phyloP scores from a whole-genome alignment of 164 flowering plant genomes.

The Vitis vinifera region ASM3070453v1 NC_081806.1:1017001-1017500 shows the following conservation, averaged over 20 bases:
- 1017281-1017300: not conserved
- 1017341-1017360: too few relatives aligned
- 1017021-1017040: conserved; percentile 85
- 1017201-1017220: not conserved
- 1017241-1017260: not conserved
- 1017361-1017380: not conserved
- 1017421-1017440: too few relatives aligned
- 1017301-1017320: too few relatives aligned
- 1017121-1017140: not conserved
- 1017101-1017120: not conserved
- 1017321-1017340: too few relatives aligned
- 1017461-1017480: too few relatives aligned
- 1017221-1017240: not conserved
- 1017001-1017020: conserved; percentile 80
- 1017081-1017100: not conserved
- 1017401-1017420: too few relatives aligned
- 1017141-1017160: too few relatives aligned
- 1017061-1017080: conserved; percentile 77
- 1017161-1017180: too few relatives aligned
- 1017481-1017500: too few relatives aligned
- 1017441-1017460: too few relatives aligned
- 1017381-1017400: not conserved
- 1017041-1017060: conserved; percentile 81
- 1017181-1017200: not conserved
- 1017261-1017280: not conserved